Evolutionary conservation across 441 rosid species (phyloP).

Genomic region (Manihot esculenta): DNA sequence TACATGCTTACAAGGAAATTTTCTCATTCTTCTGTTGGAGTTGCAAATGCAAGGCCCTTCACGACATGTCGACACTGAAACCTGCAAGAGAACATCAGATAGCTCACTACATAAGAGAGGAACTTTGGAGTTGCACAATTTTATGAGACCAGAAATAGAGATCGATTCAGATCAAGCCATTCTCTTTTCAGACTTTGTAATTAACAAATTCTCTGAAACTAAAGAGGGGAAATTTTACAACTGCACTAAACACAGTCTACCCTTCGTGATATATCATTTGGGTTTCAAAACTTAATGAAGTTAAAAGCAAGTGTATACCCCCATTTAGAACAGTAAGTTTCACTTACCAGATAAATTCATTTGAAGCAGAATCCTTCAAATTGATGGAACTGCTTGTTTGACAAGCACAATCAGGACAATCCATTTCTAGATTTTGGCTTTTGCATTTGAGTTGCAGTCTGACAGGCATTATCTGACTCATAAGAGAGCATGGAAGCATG

Average conservation of each 20-base stretch:
- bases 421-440: conserved; percentile 36
- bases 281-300: background rate
- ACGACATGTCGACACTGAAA: conserved; percentile 78
- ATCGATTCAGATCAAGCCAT: background rate
- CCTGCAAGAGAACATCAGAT: conserved; percentile 41
- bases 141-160: background rate
- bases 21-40: conserved; percentile 55
- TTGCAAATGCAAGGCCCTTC: conserved; percentile 60
- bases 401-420: conserved; percentile 28
- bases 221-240: background rate
- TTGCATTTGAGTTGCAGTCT: conserved; percentile 61
- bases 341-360: conserved; percentile 68
- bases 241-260: background rate
- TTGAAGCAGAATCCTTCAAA: conserved; percentile 29
- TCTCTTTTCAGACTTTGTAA: background rate
- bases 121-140: background rate
- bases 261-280: background rate
- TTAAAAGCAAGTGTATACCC: background rate
- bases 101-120: background rate
- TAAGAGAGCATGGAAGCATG: conserved; percentile 1
- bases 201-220: background rate
- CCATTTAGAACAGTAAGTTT: background rate
- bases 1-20: background rate
- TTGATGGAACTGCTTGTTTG: conserved; percentile 30
- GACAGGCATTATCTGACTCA: conserved; percentile 58